phyloP scores from a whole-genome alignment of 257 asterid genomes.

The Lycium ferocissimum region DNA sequence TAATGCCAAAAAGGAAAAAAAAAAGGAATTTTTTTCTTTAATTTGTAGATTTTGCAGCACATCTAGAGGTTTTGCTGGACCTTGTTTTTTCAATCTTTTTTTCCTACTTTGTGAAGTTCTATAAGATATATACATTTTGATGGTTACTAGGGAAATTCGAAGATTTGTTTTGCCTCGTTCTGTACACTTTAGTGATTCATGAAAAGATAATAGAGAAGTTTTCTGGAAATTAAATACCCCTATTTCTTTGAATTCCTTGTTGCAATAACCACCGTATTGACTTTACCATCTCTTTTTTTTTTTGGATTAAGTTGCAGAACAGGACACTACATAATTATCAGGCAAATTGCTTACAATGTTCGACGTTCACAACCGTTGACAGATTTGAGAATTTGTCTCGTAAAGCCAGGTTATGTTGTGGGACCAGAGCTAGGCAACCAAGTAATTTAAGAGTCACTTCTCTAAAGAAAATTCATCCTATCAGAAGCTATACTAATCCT shows the following conservation, averaged over 20 bases:
- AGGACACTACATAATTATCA: conserved; percentile 50
- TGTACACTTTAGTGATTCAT: background rate
- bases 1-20: background rate
- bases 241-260: background rate
- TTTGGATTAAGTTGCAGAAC: conserved; percentile 56
- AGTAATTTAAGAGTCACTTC: conserved; percentile 44
- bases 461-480: conserved; percentile 41
- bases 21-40: background rate
- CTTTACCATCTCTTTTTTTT: conserved; percentile 20
- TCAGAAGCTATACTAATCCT: conserved; percentile 38
- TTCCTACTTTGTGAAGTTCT: background rate
- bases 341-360: conserved; percentile 44
- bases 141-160: background rate
- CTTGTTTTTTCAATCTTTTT: background rate
- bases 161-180: background rate
- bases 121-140: background rate
- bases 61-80: background rate
- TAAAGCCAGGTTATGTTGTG: conserved; percentile 50
- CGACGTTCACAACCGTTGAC: conserved; percentile 47
- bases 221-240: background rate
- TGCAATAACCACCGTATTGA: conserved; percentile 18
- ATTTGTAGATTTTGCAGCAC: background rate
- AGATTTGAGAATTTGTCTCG: conserved; percentile 41
- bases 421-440: conserved; percentile 37
- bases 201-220: conserved; percentile 2